phyloP scores from a whole-genome alignment of 306 rosid species.

The peach (Prunus persica) region DNA sequence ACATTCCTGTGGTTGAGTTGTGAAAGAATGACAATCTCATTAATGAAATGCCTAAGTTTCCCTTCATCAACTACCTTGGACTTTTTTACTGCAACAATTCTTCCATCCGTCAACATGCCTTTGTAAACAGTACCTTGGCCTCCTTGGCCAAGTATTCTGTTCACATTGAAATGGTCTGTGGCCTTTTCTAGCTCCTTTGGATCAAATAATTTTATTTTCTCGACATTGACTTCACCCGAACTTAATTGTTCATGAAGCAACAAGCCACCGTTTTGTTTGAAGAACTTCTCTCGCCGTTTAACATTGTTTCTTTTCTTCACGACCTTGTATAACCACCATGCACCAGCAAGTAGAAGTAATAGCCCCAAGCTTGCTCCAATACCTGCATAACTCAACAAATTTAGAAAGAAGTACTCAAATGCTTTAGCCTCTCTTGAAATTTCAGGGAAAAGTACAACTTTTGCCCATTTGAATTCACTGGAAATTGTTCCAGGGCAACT shows the following conservation, averaged over 20 bases:
- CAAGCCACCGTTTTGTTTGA: slow-evolving; percentile 22
- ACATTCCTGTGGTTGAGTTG: slow-evolving; percentile 22
- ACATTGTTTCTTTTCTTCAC: neutral
- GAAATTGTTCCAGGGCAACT: neutral
- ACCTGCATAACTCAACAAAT: neutral
- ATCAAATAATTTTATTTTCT: slow-evolving; percentile 22
- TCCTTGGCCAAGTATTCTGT: slow-evolving; percentile 25
- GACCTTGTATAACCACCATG: neutral
- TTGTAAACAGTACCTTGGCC: slow-evolving; percentile 30
- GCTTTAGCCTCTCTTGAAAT: neutral
- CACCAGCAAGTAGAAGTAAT: neutral
- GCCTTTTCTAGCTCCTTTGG: slow-evolving; percentile 18
- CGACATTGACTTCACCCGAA: slow-evolving; percentile 13
- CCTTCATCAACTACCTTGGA: slow-evolving; percentile 19
- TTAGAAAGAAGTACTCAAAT: neutral
- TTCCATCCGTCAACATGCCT: slow-evolving; percentile 30
- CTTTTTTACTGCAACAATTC: slow-evolving; percentile 23
- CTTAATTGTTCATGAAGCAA: slow-evolving; percentile 5
- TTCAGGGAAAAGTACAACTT: neutral
- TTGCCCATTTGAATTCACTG: neutral
- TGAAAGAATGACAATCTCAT: slow-evolving; percentile 23
- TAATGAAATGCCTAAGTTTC: slow-evolving; percentile 9
- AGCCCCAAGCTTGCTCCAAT: slow-evolving; percentile 18
- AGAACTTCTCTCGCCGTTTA: slow-evolving; percentile 7
- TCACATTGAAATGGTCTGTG: slow-evolving; percentile 2